Percentiles rank a stretch among this genome's conserved stretches.
phyloP scores from a whole-genome alignment of 108 stramenopile species.

The Cyclotella sp. region DNA sequence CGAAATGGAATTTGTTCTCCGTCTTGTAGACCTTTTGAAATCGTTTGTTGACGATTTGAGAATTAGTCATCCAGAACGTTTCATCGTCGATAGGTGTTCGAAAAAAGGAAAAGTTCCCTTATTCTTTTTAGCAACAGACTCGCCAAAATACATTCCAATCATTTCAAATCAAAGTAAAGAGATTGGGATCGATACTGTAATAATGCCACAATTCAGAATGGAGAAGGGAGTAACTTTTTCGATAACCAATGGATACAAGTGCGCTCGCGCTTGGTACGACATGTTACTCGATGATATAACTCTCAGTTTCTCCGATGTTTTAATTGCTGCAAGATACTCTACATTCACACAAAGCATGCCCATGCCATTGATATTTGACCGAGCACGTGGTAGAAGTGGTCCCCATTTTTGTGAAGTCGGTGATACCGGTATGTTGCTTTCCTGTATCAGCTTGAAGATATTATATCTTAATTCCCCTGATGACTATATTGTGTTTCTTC shows the following conservation, averaged over 20 bases:
- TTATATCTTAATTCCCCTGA: neutral
- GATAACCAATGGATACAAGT: neutral
- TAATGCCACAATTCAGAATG: conserved; percentile 17
- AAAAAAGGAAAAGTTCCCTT: conserved; percentile 27
- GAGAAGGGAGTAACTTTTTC: conserved; percentile 3
- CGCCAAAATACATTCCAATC: conserved; percentile 34
- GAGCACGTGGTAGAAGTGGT: neutral
- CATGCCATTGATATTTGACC: conserved; percentile 53
- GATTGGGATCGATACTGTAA: conserved; percentile 21
- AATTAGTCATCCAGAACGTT: neutral
- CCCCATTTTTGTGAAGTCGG: conserved; percentile 54
- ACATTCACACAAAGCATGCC: conserved; percentile 66
- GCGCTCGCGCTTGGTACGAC: conserved; percentile 52
- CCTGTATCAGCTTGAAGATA: too few relatives aligned
- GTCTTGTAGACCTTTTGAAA: conserved; percentile 9
- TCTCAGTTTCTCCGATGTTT: conserved; percentile 55
- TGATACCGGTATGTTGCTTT: conserved; percentile 18
- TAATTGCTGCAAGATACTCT: conserved; percentile 54
- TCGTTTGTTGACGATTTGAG: conserved; percentile 8
- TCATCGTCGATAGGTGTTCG: neutral
- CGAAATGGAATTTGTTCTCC: conserved; percentile 15
- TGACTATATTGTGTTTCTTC: neutral
- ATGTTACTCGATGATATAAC: conserved; percentile 58
- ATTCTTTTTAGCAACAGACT: conserved; percentile 66
- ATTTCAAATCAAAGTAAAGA: conserved; percentile 14